Conservation (phyloP, 2,329 filamentous ascomycete genomes). For the Trichophyton benhamiae region DNA sequence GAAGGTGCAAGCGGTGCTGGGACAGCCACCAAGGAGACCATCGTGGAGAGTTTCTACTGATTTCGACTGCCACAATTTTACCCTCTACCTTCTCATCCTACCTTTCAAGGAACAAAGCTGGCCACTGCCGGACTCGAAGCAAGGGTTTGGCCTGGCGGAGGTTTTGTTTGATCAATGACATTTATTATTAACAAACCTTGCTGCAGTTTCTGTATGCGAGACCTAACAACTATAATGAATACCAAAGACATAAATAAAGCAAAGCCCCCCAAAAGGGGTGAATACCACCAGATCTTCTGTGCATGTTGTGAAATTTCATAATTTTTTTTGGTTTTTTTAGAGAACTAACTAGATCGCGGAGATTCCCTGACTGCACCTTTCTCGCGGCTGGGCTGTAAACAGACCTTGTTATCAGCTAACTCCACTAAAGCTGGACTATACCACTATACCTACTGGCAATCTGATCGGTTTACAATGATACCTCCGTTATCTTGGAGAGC, state of each 20-base stretch:
- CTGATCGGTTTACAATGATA: background rate
- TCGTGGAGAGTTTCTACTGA: conserved; percentile 98
- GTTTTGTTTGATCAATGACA: background rate
- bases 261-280: background rate
- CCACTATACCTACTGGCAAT: background rate
- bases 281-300: background rate
- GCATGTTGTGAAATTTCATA: background rate
- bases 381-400: background rate
- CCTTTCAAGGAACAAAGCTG: background rate
- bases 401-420: background rate
- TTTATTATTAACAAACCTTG: background rate
- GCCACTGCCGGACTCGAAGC: background rate
- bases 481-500: background rate
- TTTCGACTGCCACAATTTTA: background rate
- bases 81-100: background rate
- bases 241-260: background rate
- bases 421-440: background rate
- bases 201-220: background rate
- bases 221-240: background rate
- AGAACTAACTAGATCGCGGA: background rate
- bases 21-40: conserved; percentile 72
- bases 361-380: background rate
- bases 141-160: background rate
- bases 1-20: conserved; percentile 71
- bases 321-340: no score